Evolutionary conservation across 257 asterid species (phyloP).

Genomic region (Euphrasia confusa): DNA sequence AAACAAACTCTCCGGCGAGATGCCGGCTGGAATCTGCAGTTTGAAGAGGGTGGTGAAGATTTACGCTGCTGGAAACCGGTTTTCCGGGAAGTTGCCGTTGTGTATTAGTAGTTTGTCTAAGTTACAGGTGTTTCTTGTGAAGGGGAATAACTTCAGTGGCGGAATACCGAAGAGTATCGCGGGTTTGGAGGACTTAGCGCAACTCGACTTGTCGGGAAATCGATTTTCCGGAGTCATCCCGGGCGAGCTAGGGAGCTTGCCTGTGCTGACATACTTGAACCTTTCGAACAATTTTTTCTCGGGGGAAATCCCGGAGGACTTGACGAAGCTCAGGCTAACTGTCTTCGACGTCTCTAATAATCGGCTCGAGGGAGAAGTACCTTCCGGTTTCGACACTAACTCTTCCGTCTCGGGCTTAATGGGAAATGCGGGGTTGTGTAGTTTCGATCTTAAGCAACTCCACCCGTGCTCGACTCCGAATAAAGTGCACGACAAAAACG

Average conservation of each 20-base stretch:
- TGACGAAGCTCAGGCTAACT: slow-evolving; percentile 57
- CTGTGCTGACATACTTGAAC: slow-evolving; percentile 52
- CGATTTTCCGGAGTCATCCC: slow-evolving; percentile 63
- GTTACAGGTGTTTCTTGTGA: slow-evolving; percentile 52
- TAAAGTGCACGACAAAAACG: slow-evolving; percentile 24
- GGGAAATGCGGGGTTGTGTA: slow-evolving; percentile 70
- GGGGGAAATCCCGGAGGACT: slow-evolving; percentile 56
- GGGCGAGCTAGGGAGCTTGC: slow-evolving; percentile 47
- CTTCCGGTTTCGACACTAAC: slow-evolving; percentile 43
- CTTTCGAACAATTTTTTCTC: slow-evolving; percentile 58
- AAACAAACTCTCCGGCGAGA: slow-evolving; percentile 52
- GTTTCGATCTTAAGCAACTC: slow-evolving; percentile 48
- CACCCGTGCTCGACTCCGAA: slow-evolving; percentile 50
- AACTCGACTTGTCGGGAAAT: slow-evolving; percentile 60
- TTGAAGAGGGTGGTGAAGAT: slow-evolving; percentile 37
- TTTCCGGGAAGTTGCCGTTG: slow-evolving; percentile 61
- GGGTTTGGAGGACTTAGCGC: slow-evolving; percentile 52
- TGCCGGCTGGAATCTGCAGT: slow-evolving; percentile 47
- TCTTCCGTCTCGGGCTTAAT: slow-evolving; percentile 40
- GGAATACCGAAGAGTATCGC: slow-evolving; percentile 45
- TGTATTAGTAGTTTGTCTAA: slow-evolving; percentile 48
- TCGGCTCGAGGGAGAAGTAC: slow-evolving; percentile 70
- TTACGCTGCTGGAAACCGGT: slow-evolving; percentile 45
- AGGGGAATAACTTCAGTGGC: slow-evolving; percentile 52
- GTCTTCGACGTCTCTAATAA: slow-evolving; percentile 66